These are phyloP conservation scores for Cladobotryum mycophilum DNA, from an alignment of 2,329 filamentous ascomycete species.

Conservation along the genomic window DNA sequence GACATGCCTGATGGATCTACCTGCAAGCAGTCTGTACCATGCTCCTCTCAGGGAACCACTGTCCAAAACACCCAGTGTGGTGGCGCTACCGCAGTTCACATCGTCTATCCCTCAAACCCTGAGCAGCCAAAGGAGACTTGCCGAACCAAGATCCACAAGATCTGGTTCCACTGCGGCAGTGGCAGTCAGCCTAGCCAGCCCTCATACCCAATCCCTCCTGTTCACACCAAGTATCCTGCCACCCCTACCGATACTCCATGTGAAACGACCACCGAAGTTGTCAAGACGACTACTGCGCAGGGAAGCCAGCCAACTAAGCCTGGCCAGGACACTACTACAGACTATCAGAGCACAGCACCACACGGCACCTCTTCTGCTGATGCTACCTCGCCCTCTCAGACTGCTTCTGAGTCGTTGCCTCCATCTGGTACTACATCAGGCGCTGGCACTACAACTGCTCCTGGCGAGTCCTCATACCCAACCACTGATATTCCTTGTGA, in stretches of 20 bases:
- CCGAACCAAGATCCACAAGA: slow-evolving; percentile 65
- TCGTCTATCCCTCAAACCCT: slow-evolving; percentile 58
- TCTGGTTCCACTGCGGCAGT: slow-evolving; percentile 33
- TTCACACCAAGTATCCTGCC: slow-evolving; percentile 1
- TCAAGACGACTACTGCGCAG: no score
- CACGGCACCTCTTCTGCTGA: no score
- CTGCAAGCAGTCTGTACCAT: slow-evolving; percentile 72
- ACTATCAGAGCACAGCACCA: no score
- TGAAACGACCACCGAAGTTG: no score
- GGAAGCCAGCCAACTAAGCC: no score
- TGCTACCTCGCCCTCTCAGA: no score
- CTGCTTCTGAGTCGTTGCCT: no score
- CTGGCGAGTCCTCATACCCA: slow-evolving; percentile 15
- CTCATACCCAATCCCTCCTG: neutral
- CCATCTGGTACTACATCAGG: no score
- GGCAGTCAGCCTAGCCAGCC: slow-evolving; percentile 4
- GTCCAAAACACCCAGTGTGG: slow-evolving; percentile 86
- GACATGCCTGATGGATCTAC: slow-evolving; percentile 73
- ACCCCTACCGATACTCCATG: slow-evolving; percentile 13
- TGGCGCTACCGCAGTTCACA: slow-evolving; percentile 75
- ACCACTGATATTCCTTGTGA: neutral
- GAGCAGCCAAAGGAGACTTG: slow-evolving; percentile 52
- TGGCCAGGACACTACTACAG: no score
- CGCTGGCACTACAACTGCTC: slow-evolving; percentile 22
- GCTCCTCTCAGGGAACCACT: slow-evolving; percentile 60